Conservation (phyloP, 1,284 basidiomycete genomes). For the Sutorius eximius region DNA sequence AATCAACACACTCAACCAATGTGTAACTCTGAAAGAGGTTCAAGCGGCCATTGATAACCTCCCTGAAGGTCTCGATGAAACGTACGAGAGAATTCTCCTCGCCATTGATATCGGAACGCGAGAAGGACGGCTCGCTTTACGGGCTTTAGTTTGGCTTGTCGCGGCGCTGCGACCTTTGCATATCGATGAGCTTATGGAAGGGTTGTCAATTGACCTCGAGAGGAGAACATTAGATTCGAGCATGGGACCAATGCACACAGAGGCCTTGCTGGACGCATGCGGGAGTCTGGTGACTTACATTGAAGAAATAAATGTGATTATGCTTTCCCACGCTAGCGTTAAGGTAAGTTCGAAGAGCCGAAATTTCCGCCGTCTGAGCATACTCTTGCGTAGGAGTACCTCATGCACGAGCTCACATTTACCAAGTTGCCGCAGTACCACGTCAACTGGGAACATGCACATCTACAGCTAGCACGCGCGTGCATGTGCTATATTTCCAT, state of each 20-base stretch:
- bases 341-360: neutral
- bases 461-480: neutral
- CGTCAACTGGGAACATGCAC: neutral
- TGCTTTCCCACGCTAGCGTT: neutral
- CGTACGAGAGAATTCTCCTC: neutral
- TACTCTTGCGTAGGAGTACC: neutral
- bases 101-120: neutral
- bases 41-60: neutral
- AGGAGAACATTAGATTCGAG: neutral
- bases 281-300: neutral
- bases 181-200: neutral
- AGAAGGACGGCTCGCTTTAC: neutral
- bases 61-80: neutral
- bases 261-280: neutral
- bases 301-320: neutral
- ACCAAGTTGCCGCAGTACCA: neutral
- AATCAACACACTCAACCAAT: conserved; percentile 2
- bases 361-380: no score
- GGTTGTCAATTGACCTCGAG: neutral
- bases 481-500: neutral
- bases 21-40: neutral
- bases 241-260: neutral
- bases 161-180: neutral
- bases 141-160: neutral
- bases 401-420: neutral